Evolutionary conservation across 345 rosid species (phyloP), one percentile per base, ranked within the genome.

Genomic region (Acer campestre): DNA sequence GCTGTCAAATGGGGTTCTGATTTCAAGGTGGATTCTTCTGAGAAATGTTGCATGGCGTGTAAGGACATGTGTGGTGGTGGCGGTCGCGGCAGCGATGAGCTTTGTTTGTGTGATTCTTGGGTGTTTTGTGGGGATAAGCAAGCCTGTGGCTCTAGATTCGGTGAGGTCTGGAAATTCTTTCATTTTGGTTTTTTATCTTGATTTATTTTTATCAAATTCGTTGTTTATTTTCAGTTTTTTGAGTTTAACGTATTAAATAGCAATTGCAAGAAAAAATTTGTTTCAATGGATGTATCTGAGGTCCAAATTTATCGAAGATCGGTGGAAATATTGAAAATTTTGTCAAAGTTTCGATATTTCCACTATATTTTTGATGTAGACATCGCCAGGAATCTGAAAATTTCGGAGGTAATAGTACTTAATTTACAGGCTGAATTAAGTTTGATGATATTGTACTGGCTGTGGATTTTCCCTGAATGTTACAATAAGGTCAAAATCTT

Each of bases 41-140:
- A 76, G 29, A 77, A 77, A 9, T 87, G 89, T 70, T 87, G 89
- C 71, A 40, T 65, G 85, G 88, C 88, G 75, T 84, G 89, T 65
- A 77, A 87, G 80, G 70, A 55, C 49, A 82, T 77, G 86, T 86
- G 84, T 75, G 23, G 63, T 9, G 85, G 75, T 10, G 78, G 31
- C 2, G 72, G 83, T 71, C n/a, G 63, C 10, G 84, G 73, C 7
- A 76, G 31, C 1, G 74, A 66, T 20, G 84, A 83, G 17, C 82
- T 83, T 79, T 84, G 87, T 75, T 75, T 79, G 61, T 87, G 89
- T 22, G 77, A 82, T 78, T 84, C 88, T 68, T 87, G 89, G 88
- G 89, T 84, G n/a, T 87, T 75, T 67, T 84, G 89, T 68, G 89
- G 86, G n/a, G 71, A 80, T 72, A 64, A 56, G 38, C 44, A 74